A percentile compares a stretch with the other conserved stretches of the same genome.
phyloP scores from a whole-genome alignment of 768 basidiomycete genomes.

The Xerocomellus intermedius region DNA sequence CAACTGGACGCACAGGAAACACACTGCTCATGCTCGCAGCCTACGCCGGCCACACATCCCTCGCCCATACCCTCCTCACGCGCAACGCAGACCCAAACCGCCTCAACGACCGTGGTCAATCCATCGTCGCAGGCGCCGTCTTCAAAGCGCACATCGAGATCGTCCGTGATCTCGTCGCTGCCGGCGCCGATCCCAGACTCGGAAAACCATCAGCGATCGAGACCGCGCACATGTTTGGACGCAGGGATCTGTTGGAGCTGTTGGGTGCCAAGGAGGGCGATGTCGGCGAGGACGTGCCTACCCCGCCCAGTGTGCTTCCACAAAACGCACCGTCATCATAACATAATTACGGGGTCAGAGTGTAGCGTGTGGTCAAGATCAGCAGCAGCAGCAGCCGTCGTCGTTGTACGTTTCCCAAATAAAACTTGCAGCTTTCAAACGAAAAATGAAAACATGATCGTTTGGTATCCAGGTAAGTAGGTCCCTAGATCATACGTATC shows the following conservation, averaged over 20 bases:
- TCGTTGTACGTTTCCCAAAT: background rate
- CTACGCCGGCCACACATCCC: conserved; percentile 61
- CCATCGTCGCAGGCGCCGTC: conserved; percentile 72
- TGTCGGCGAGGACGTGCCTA: conserved; percentile 31
- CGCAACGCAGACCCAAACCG: conserved; percentile 65
- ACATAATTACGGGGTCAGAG: background rate
- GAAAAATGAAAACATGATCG: background rate
- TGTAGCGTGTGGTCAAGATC: background rate
- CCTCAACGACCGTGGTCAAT: conserved; percentile 69
- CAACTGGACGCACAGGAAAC: conserved; percentile 48
- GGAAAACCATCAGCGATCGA: conserved; percentile 71
- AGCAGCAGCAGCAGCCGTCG: background rate
- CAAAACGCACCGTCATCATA: background rate
- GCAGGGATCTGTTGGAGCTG: conserved; percentile 51
- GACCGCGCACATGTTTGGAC: conserved; percentile 65
- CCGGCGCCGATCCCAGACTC: conserved; percentile 59
- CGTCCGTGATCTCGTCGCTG: conserved; percentile 50
- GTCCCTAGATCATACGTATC: background rate
- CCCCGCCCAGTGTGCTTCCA: conserved; percentile 18
- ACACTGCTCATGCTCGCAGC: conserved; percentile 78
- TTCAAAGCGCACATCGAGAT: conserved; percentile 71
- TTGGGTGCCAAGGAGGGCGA: conserved; percentile 63
- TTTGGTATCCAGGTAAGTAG: background rate
- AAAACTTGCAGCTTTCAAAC: background rate
- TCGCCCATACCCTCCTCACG: conserved; percentile 51